These are phyloP conservation scores for Taiozyma sp. DNA, from an alignment of 1,139 yeast genomes.

Conservation along the genomic window DNA sequence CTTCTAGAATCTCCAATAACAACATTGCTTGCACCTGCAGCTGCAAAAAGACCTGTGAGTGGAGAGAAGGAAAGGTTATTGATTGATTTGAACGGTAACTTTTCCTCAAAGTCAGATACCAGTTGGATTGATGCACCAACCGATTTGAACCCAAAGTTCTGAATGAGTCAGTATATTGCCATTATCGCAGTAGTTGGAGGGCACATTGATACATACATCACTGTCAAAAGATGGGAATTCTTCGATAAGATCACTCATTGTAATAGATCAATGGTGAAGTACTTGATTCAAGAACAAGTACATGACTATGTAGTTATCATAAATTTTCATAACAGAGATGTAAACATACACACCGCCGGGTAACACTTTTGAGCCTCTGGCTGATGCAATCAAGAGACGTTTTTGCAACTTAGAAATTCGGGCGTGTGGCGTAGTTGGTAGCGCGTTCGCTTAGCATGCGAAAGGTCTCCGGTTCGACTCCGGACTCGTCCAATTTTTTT, in stretches of 20 bases:
- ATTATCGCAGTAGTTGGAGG: background rate
- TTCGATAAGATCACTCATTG: constrained; percentile 13
- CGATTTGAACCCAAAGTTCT: constrained; percentile 35
- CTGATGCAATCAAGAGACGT: too few relatives aligned
- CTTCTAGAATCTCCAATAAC: constrained; percentile 25
- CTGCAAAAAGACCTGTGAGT: constrained; percentile 23
- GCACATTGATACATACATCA: constrained; percentile 14
- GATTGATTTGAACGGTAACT: constrained; percentile 23
- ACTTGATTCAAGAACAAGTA: background rate
- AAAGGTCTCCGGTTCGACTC: constrained; percentile 89
- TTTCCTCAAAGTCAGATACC: constrained; percentile 27
- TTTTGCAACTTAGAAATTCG: constrained; percentile 20
- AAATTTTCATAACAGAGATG: background rate
- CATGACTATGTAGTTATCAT: background rate
- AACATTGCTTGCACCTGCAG: constrained; percentile 25
- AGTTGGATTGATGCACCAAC: constrained; percentile 26
- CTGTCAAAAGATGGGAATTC: constrained; percentile 15
- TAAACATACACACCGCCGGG: background rate
- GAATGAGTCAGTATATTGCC: constrained; percentile 18
- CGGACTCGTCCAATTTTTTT: constrained; percentile 68
- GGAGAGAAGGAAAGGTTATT: constrained; percentile 22
- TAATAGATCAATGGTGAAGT: background rate
- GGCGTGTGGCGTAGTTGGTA: constrained; percentile 94
- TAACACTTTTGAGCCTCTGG: background rate
- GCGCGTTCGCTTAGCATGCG: constrained; percentile 91